Evolutionary conservation across 2,329 filamentous ascomycete genomes (phyloP), one percentile per base, ranked within the genome.

Genomic region (Neofusicoccum ribis): DNA sequence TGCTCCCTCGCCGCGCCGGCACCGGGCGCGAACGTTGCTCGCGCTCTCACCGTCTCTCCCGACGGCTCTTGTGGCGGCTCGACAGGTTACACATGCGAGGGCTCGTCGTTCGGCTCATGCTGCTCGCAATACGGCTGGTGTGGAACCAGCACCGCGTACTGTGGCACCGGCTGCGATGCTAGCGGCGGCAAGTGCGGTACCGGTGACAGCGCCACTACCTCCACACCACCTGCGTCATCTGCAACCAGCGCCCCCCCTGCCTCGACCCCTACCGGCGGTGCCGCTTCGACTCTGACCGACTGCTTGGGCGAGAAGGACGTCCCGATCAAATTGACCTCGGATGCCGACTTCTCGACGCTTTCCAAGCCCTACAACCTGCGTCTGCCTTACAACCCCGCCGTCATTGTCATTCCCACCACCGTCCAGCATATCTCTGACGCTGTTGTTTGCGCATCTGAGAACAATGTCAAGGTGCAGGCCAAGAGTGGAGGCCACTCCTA

Each of bases 401-500:
- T 85, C 11, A 84, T 89, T 17, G 81, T 87, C 2, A 78, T 85
- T 7, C 87, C 87, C 0, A 74, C 78, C 5, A 85, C 77, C 0
- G 77, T 81, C 11, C 73, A 83, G 23, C 84, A 89, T 63, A 83
- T 89, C 2, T 81, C 86, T 1, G 82, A 77, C 20, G 83, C 86
- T 14, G 81, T 90, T 44, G 82, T 83, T 59, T 89, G 87, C 70
- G 88, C 87, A 5, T 78, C 72, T 2, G 67, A 81, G 27, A 77
- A 79, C 65, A 76, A 77, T 5, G 74, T 85, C 61, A 84, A 85
- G 68, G 85, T 89, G 0, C 86, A 89, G 71, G 84, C 88, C 23
- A 85, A 82, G 68, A 87, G 86, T 1, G 88, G 88, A 3, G 88
- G 88, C 0, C 88, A 90, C 70, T 89, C 86, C 0, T 90, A 88